A percentile compares a stretch with the other conserved stretches of the same genome.
phyloP scores from a whole-genome alignment of 78 protist species.

The Dictyostelium intermedium region DNA sequence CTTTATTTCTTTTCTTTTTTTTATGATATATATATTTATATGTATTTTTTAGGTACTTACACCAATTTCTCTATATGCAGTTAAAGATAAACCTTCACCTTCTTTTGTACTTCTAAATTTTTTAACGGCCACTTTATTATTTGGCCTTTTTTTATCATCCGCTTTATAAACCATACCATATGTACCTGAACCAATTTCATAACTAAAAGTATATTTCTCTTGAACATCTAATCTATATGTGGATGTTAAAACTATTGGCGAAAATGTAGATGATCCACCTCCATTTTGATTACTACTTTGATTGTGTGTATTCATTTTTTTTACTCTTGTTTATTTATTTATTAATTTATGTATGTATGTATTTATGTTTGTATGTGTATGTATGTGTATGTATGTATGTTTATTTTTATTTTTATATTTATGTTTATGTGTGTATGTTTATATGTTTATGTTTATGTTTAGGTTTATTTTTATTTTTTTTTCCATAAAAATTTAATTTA shows the following conservation, averaged over 20 bases:
- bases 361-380: not conserved
- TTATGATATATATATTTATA: not conserved
- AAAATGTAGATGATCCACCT: not conserved
- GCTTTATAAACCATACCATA: constrained; percentile 87
- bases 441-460: too few relatives aligned
- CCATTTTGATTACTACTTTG: not conserved
- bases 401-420: too few relatives aligned
- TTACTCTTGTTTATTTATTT: not conserved
- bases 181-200: constrained; percentile 84
- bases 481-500: not conserved
- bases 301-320: not conserved
- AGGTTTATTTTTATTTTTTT: not conserved
- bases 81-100: constrained; percentile 84
- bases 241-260: constrained; percentile 54
- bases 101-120: constrained; percentile 75
- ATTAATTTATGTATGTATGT: not conserved
- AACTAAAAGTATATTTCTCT: constrained; percentile 56
- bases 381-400: not conserved
- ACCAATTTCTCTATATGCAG: constrained; percentile 84
- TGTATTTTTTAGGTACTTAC: constrained; percentile 28
- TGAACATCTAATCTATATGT: constrained; percentile 42
- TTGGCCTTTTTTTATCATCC: constrained; percentile 40
- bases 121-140: constrained; percentile 78
- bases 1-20: not conserved
- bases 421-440: not conserved